Percentiles rank a stretch among this genome's conserved stretches.
Conservation (phyloP, 2,329 filamentous ascomycete species). For the Parascedosporium putredinis region DNA sequence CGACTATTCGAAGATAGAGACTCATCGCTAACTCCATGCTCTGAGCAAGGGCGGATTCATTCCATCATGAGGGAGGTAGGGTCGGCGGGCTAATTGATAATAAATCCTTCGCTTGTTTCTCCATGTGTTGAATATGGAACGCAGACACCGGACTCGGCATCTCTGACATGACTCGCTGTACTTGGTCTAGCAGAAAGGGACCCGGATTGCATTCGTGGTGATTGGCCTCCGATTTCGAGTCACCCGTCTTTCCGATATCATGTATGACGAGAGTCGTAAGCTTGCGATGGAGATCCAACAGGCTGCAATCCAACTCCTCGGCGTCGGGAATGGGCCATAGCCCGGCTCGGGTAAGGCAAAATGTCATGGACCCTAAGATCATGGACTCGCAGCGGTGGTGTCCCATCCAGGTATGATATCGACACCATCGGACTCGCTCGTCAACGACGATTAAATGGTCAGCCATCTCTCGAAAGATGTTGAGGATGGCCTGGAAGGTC, state of each 20-base stretch:
- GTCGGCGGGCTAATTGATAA: no score
- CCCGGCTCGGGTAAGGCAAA: slow-evolving; percentile 21
- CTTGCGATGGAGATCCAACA: slow-evolving; percentile 15
- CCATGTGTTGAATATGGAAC: slow-evolving; percentile 9
- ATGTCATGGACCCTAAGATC: slow-evolving; percentile 24
- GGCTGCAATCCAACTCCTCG: slow-evolving; percentile 16
- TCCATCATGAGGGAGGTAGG: no score
- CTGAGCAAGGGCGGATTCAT: no score
- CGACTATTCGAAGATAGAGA: no score
- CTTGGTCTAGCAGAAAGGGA: slow-evolving; percentile 11
- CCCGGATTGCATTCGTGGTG: slow-evolving; percentile 17
- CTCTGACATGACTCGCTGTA: slow-evolving; percentile 14
- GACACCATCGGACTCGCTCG: slow-evolving; percentile 22
- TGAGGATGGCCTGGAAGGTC: slow-evolving; percentile 16
- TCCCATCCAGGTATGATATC: slow-evolving; percentile 22
- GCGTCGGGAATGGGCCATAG: slow-evolving; percentile 22
- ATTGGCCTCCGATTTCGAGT: slow-evolving; percentile 9
- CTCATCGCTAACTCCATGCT: no score
- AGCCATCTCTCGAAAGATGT: slow-evolving; percentile 16
- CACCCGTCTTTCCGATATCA: slow-evolving; percentile 15
- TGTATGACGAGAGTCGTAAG: slow-evolving; percentile 18
- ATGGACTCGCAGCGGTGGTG: slow-evolving; percentile 25
- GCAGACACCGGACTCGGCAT: slow-evolving; percentile 11
- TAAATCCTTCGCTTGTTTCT: slow-evolving; percentile 10
- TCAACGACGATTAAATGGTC: slow-evolving; percentile 19